Conservation (phyloP, 768 basidiomycete genomes). For the Psilocybe sp. region DNA sequence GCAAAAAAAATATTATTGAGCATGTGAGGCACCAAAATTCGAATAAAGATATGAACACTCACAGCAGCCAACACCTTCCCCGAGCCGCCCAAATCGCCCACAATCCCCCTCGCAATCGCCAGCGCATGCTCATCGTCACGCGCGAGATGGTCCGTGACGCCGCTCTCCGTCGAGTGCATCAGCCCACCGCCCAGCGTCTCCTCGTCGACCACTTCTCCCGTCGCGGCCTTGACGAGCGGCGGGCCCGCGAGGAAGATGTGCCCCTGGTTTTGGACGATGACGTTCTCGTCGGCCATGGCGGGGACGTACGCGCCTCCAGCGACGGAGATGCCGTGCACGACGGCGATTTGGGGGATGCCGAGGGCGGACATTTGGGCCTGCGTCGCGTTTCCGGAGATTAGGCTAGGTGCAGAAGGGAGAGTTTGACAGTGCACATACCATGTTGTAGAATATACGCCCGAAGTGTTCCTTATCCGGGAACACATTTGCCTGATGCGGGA, state of each 20-base stretch:
- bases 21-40: not conserved
- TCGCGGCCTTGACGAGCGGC: slow-evolving; percentile 91
- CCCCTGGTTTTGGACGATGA: slow-evolving; percentile 89
- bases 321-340: slow-evolving; percentile 93
- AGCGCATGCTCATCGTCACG: slow-evolving; percentile 85
- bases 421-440: slow-evolving; percentile 48
- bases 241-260: slow-evolving; percentile 94
- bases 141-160: slow-evolving; percentile 88
- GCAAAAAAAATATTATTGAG: not conserved
- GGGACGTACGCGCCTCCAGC: slow-evolving; percentile 95
- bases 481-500: slow-evolving; percentile 91
- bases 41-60: slow-evolving; percentile 19
- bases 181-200: slow-evolving; percentile 87
- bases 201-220: slow-evolving; percentile 90
- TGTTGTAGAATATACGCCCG: slow-evolving; percentile 95
- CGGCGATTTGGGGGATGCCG: slow-evolving; percentile 87
- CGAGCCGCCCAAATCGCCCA: slow-evolving; percentile 74
- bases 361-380: slow-evolving; percentile 92
- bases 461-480: slow-evolving; percentile 97
- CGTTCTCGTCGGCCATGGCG: slow-evolving; percentile 94
- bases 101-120: slow-evolving; percentile 69
- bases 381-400: not conserved
- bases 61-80: slow-evolving; percentile 50
- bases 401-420: not conserved
- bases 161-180: slow-evolving; percentile 91